Evolutionary conservation across 2,329 filamentous ascomycete species (phyloP).

Genomic region (Aspergillus sp.): DNA sequence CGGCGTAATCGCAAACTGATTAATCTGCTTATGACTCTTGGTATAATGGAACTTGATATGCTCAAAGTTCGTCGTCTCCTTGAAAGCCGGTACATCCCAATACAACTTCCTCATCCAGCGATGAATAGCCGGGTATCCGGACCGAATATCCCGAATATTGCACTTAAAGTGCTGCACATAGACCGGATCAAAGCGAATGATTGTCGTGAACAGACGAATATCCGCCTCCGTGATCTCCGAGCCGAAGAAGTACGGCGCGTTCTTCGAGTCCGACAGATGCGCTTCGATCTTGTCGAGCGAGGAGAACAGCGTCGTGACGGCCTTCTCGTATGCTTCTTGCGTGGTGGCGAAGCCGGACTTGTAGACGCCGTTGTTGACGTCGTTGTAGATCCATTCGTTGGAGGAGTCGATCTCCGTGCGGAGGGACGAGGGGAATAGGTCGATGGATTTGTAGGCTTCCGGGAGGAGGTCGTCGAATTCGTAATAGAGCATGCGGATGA

Average conservation of each 20-base stretch:
- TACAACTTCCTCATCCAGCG: slow-evolving; percentile 80
- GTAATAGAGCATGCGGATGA: slow-evolving; percentile 83
- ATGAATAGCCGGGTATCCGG: slow-evolving; percentile 79
- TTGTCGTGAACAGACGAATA: slow-evolving; percentile 72
- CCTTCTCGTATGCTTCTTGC: slow-evolving; percentile 77
- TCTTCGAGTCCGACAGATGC: slow-evolving; percentile 58
- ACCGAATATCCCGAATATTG: slow-evolving; percentile 81
- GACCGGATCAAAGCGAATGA: slow-evolving; percentile 71
- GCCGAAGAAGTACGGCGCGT: slow-evolving; percentile 72
- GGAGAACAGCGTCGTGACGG: slow-evolving; percentile 70
- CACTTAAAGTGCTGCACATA: slow-evolving; percentile 84
- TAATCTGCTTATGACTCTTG: slow-evolving; percentile 66
- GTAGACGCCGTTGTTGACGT: slow-evolving; percentile 56
- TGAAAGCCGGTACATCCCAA: slow-evolving; percentile 78
- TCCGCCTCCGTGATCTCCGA: slow-evolving; percentile 76
- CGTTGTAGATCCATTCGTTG: slow-evolving; percentile 77
- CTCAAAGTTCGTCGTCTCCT: slow-evolving; percentile 82
- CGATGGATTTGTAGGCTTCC: slow-evolving; percentile 59
- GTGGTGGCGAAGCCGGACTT: slow-evolving; percentile 78
- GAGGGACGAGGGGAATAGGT: slow-evolving; percentile 69
- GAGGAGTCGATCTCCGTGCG: slow-evolving; percentile 70
- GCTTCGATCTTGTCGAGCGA: slow-evolving; percentile 75
- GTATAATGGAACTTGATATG: slow-evolving; percentile 88
- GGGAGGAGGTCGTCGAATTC: slow-evolving; percentile 75
- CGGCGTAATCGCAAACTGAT: slow-evolving; percentile 72